Evolutionary conservation across 225 moss, liverwort and hornwort genomes (phyloP).

Genomic region (Rhytidiadelphus loreus): DNA sequence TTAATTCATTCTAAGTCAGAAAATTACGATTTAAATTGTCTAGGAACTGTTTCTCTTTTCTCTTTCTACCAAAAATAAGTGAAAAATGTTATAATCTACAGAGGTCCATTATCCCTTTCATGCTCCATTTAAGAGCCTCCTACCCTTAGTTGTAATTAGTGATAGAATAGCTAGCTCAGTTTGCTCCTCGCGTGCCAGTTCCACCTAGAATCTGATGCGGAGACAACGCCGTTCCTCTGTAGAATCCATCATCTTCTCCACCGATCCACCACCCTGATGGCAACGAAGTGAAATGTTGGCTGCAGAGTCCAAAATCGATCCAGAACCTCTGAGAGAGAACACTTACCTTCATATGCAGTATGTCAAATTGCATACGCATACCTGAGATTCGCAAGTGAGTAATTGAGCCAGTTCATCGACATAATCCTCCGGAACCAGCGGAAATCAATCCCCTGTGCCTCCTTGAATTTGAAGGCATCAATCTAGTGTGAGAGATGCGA

Average conservation of each 20-base stretch:
- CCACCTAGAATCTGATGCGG: not conserved
- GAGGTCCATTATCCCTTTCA: too few species aligned
- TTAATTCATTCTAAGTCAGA: too few species aligned
- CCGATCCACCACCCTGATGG: not conserved
- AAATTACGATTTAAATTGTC: too few species aligned
- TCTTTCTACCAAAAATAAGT: too few species aligned
- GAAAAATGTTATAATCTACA: too few species aligned
- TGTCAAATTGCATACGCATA: not conserved
- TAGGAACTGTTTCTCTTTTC: too few species aligned
- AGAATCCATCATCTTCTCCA: not conserved
- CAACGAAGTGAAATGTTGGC: not conserved
- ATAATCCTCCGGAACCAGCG: too few species aligned
- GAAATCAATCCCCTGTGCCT: not conserved
- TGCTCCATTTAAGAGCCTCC: too few species aligned
- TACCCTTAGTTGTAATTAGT: not conserved
- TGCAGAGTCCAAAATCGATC: not conserved
- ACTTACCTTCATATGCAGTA: too few species aligned
- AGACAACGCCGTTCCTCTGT: not conserved
- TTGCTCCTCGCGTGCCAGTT: not conserved
- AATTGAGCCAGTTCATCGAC: not conserved
- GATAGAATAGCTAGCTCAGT: too few species aligned
- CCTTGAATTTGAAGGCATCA: not conserved
- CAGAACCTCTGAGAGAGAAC: not conserved
- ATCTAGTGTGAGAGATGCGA: not conserved
- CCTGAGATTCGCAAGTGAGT: not conserved